These are phyloP conservation scores for Diaporthe vexans DNA, from an alignment of 2,329 filamentous ascomycete genomes.

Conservation along the genomic window DNA sequence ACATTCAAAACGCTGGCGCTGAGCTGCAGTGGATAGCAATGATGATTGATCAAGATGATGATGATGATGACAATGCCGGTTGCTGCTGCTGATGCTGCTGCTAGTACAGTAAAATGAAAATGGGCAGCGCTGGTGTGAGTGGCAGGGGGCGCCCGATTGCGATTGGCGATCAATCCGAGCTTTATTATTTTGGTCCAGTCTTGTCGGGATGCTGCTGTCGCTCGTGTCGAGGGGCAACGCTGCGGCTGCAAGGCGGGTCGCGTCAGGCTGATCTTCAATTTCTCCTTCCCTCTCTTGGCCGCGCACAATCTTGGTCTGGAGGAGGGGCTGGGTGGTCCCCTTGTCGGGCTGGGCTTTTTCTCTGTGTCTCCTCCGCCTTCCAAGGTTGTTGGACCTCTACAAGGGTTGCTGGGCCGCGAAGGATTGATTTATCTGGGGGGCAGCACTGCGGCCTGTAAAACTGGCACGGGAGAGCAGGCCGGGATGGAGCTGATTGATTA, in stretches of 20 bases:
- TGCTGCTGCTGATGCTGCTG: neutral
- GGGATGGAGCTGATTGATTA: conserved; percentile 21
- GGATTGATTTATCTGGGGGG: conserved; percentile 29
- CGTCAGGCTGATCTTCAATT: conserved; percentile 28
- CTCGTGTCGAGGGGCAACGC: conserved; percentile 30
- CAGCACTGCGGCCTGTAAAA: conserved; percentile 1
- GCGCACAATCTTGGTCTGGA: conserved; percentile 22
- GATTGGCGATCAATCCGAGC: conserved; percentile 33
- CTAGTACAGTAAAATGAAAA: neutral
- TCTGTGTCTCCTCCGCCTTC: conserved; percentile 13
- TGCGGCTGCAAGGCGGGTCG: conserved; percentile 32
- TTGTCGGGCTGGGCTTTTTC: conserved; percentile 4
- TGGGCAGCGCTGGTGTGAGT: conserved; percentile 11
- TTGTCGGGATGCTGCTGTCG: conserved; percentile 2
- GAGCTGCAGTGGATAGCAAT: conserved; percentile 16
- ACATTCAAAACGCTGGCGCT: conserved; percentile 28
- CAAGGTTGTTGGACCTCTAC: conserved; percentile 23
- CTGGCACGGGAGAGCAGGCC: conserved; percentile 11
- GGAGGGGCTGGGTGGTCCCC: conserved; percentile 20
- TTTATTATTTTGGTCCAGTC: conserved; percentile 27
- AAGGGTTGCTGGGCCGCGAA: conserved; percentile 22
- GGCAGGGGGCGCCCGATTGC: conserved; percentile 21
- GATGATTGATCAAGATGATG: neutral
- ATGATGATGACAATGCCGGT: neutral
- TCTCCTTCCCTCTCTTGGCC: neutral